Conservation (phyloP, 2,329 filamentous ascomycete species). For the Phaeoacremonium minimum region DNA sequence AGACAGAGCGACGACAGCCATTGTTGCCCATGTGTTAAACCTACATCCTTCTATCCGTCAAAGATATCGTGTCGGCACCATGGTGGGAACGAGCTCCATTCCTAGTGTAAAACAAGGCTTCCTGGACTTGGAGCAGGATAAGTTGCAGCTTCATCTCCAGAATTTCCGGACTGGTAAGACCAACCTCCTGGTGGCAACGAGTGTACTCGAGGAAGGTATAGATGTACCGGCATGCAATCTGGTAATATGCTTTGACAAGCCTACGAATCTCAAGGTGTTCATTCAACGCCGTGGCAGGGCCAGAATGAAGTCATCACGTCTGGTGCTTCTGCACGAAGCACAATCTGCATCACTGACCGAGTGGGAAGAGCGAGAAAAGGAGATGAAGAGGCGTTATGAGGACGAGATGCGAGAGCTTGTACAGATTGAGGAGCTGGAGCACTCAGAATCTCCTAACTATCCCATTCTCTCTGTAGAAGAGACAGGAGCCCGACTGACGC, state of each 20-base stretch:
- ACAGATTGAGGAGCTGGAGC: constrained; percentile 43
- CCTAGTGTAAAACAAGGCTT: constrained; percentile 32
- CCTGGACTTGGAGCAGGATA: constrained; percentile 23
- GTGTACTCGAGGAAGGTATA: constrained; percentile 64
- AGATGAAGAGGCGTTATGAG: constrained; percentile 69
- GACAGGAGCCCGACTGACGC: constrained; percentile 62
- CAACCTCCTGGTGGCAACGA: constrained; percentile 59
- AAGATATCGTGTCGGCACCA: constrained; percentile 45
- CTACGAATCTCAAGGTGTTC: constrained; percentile 48
- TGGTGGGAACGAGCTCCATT: constrained; percentile 49
- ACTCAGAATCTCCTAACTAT: constrained; percentile 21
- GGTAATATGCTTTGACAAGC: constrained; percentile 52
- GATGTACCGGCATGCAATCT: constrained; percentile 62
- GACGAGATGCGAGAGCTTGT: constrained; percentile 53
- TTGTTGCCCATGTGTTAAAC: constrained; percentile 55
- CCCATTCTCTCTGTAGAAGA: constrained; percentile 28
- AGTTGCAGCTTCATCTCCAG: constrained; percentile 32
- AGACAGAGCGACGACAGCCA: constrained; percentile 55
- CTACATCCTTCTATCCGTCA: constrained; percentile 40
- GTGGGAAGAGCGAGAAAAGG: constrained; percentile 65
- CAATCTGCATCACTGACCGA: constrained; percentile 24
- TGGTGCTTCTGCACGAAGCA: constrained; percentile 37
- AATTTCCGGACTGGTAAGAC: constrained; percentile 49
- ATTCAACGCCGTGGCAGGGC: constrained; percentile 54
- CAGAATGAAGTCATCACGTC: constrained; percentile 42